A percentile compares a stretch with the other conserved stretches of the same genome.
Conservation (phyloP, 306 rosid species). For the Cyamopsis tetragonoloba region DNA sequence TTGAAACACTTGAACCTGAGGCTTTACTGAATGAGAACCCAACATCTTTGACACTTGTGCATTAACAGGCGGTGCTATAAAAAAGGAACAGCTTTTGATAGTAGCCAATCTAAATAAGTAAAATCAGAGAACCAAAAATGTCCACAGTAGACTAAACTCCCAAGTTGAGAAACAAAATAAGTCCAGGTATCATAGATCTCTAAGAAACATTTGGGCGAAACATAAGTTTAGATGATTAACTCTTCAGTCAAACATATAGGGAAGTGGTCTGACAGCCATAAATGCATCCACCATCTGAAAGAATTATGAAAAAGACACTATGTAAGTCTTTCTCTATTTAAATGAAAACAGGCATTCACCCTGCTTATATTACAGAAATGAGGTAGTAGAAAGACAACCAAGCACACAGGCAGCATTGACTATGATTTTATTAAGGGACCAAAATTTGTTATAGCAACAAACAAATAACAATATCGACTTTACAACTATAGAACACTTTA, state of each 20-base stretch:
- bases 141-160: neutral
- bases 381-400: neutral
- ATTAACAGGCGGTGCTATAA: neutral
- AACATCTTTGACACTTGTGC: neutral
- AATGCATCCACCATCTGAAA: slow-evolving; percentile 90
- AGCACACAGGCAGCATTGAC: neutral
- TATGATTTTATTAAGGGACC: neutral
- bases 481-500: neutral
- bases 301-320: neutral
- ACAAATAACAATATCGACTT: neutral
- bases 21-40: neutral
- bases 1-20: neutral
- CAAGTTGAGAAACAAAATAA: neutral
- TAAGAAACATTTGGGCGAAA: neutral
- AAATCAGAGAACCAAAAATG: neutral
- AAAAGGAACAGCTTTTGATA: neutral
- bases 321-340: neutral
- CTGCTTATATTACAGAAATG: neutral
- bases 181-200: neutral
- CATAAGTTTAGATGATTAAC: neutral
- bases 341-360: neutral
- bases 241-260: slow-evolving; percentile 62
- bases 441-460: neutral
- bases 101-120: neutral
- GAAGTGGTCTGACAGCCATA: slow-evolving; percentile 85